A percentile compares a stretch with the other conserved stretches of the same genome.
phyloP scores from a whole-genome alignment of 2,329 filamentous ascomycete genomes.

The Hypoxylon sp. region DNA sequence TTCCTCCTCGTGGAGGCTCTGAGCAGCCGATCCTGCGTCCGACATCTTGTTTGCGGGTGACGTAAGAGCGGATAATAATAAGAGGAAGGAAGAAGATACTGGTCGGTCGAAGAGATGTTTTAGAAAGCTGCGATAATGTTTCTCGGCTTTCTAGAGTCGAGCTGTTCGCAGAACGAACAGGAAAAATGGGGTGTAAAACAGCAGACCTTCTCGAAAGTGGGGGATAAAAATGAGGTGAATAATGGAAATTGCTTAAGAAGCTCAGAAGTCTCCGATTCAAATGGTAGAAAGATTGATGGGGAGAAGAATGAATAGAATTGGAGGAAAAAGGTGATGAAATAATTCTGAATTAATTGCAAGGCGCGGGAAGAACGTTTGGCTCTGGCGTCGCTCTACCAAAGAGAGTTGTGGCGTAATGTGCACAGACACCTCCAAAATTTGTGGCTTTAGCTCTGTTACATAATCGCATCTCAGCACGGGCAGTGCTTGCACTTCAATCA shows the following conservation, averaged over 20 bases:
- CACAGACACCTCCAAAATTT: no score
- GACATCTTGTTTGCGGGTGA: slow-evolving; percentile 49
- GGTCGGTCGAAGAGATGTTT: background rate
- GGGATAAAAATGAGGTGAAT: background rate
- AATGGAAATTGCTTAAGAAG: background rate
- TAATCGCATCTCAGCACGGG: no score
- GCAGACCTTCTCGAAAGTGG: background rate
- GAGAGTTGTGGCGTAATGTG: no score
- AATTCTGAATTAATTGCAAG: background rate
- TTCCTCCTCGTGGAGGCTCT: slow-evolving; percentile 42
- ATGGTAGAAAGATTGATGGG: background rate
- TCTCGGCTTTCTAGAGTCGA: background rate
- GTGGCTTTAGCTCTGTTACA: no score
- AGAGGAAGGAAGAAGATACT: background rate
- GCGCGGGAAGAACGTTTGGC: no score
- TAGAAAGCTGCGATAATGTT: slow-evolving; percentile 2
- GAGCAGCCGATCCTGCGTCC: slow-evolving; percentile 54
- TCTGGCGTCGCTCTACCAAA: no score
- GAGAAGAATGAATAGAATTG: background rate
- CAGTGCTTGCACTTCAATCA: no score
- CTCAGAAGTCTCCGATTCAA: background rate
- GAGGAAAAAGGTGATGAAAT: background rate
- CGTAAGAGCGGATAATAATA: background rate
- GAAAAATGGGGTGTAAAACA: background rate
- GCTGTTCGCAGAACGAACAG: slow-evolving; percentile 6